Conservation (phyloP, 208 protist genomes). For the Strigomonas oncopelti region DNA sequence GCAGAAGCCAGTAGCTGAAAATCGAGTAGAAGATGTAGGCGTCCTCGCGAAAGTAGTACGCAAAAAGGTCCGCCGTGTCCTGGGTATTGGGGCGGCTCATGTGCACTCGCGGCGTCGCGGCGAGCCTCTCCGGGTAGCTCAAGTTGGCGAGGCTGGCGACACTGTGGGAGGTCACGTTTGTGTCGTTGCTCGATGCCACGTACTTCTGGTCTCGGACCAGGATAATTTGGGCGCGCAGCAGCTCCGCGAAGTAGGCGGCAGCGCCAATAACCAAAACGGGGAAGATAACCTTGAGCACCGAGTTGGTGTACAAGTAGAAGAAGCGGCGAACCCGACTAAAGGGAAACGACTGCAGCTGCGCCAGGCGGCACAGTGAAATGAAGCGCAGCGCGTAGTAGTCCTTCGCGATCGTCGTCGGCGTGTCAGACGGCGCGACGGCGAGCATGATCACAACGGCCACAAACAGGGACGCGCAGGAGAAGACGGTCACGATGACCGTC, state of each 20-base stretch:
- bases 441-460: constrained; percentile 31
- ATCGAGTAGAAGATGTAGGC: constrained; percentile 61
- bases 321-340: constrained; percentile 33
- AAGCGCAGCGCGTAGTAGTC: constrained; percentile 51
- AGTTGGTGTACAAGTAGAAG: constrained; percentile 45
- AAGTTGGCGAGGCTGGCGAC: constrained; percentile 15
- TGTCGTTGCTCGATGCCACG: not conserved
- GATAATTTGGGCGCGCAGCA: constrained; percentile 65
- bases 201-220: constrained; percentile 29
- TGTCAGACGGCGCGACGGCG: constrained; percentile 1
- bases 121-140: constrained; percentile 34
- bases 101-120: constrained; percentile 20
- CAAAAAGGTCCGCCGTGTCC: constrained; percentile 42
- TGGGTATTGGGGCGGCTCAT: constrained; percentile 31
- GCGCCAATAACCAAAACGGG: constrained; percentile 42
- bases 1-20: constrained; percentile 56
- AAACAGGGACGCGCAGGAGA: constrained; percentile 29
- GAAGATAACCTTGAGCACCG: constrained; percentile 42
- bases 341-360: constrained; percentile 56
- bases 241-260: constrained; percentile 45
- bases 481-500: constrained; percentile 42
- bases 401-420: constrained; percentile 2
- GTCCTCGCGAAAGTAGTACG: constrained; percentile 51
- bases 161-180: not conserved
- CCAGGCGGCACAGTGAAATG: constrained; percentile 58